Evolutionary conservation across 2,329 filamentous ascomycete genomes (phyloP).

Genomic region (Epichloe sp.): DNA sequence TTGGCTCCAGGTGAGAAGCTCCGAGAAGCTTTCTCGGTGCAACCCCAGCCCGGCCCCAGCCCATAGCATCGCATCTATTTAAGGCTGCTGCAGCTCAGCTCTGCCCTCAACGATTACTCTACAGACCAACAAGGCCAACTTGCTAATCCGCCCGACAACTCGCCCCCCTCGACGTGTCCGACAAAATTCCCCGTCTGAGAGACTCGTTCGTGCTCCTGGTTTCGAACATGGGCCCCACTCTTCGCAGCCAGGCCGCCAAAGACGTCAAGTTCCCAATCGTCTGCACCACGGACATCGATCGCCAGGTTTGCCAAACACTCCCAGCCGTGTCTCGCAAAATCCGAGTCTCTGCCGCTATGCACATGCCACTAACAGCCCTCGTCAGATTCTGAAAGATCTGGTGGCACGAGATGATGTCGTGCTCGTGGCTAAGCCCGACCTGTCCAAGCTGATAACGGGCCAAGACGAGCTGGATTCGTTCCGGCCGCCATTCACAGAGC

Average conservation of each 20-base stretch:
- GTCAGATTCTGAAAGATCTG: not conserved
- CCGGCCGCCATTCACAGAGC: not conserved
- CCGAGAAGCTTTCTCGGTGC: not conserved
- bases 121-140: no score
- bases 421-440: not conserved
- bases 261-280: constrained; percentile 1
- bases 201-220: not conserved
- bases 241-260: not conserved
- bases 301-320: not conserved
- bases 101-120: no score
- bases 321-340: no score
- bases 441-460: not conserved
- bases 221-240: not conserved
- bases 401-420: not conserved
- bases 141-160: no score
- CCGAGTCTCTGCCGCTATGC: no score
- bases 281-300: not conserved
- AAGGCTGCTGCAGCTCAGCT: no score
- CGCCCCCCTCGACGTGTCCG: no score
- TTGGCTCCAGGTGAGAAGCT: not conserved
- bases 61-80: no score
- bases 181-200: not conserved
- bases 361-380: not conserved
- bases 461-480: not conserved
- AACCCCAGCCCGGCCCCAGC: not conserved